Evolutionary conservation across 2,329 filamentous ascomycete genomes (phyloP).

Genomic region (Seiridium cupressi): DNA sequence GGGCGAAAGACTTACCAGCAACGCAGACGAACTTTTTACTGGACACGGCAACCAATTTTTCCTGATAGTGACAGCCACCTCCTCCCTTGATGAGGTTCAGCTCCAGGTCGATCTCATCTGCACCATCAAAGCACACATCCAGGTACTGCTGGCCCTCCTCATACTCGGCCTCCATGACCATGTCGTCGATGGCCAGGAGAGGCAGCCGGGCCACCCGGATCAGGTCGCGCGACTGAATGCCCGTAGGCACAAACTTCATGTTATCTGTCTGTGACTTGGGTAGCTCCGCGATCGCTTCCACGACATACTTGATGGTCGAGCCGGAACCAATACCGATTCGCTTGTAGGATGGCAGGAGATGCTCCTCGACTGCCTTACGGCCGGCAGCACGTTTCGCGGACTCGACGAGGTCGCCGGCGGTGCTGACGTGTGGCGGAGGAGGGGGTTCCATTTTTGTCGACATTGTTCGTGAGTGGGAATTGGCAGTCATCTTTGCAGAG

Average conservation of each 20-base stretch:
- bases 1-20: slow-evolving; percentile 56
- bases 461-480: not conserved
- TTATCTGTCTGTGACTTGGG: slow-evolving; percentile 49
- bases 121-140: slow-evolving; percentile 93
- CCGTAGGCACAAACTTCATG: slow-evolving; percentile 90
- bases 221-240: slow-evolving; percentile 84
- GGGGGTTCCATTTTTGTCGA: slow-evolving; percentile 11
- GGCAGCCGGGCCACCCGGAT: slow-evolving; percentile 77
- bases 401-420: slow-evolving; percentile 15
- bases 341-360: slow-evolving; percentile 61
- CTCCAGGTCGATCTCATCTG: slow-evolving; percentile 92
- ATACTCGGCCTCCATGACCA: slow-evolving; percentile 53
- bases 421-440: slow-evolving; percentile 10
- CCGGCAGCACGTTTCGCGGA: slow-evolving; percentile 73
- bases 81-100: slow-evolving; percentile 98
- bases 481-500: no score
- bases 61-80: slow-evolving; percentile 95
- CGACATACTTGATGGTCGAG: slow-evolving; percentile 80
- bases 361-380: slow-evolving; percentile 69
- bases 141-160: slow-evolving; percentile 53
- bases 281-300: slow-evolving; percentile 72
- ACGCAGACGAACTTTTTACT: slow-evolving; percentile 86
- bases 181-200: slow-evolving; percentile 73
- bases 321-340: slow-evolving; percentile 78
- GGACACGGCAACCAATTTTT: slow-evolving; percentile 88